These are phyloP conservation scores for Geotrichum siamense DNA, from an alignment of 1,139 yeast species.

Conservation along the genomic window DNA sequence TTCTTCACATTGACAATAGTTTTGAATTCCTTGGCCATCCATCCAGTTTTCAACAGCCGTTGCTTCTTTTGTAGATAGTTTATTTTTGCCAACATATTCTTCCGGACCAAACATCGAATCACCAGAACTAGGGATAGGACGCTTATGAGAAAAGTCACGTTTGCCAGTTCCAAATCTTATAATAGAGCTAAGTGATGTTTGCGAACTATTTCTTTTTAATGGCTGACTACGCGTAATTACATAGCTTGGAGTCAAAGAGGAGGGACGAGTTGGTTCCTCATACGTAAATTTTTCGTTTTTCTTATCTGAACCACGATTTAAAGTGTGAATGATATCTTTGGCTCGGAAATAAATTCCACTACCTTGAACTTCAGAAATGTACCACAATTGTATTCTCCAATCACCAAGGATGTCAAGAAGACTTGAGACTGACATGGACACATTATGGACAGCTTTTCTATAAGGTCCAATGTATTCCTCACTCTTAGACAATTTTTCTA, in stretches of 20 bases:
- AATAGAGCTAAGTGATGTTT: slow-evolving; percentile 13
- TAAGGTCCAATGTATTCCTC: slow-evolving; percentile 24
- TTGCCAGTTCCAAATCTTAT: slow-evolving; percentile 20
- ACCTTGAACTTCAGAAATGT: slow-evolving; percentile 31
- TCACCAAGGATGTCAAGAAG: slow-evolving; percentile 9
- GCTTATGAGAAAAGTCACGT: slow-evolving; percentile 24
- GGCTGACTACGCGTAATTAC: slow-evolving; percentile 5
- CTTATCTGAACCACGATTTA: slow-evolving; percentile 7
- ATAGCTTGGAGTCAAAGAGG: neutral
- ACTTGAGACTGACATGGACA: slow-evolving; percentile 11
- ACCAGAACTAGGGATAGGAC: slow-evolving; percentile 23
- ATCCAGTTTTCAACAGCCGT: slow-evolving; percentile 32
- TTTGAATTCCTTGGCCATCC: slow-evolving; percentile 32
- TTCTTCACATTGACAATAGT: slow-evolving; percentile 35
- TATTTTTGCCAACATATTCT: slow-evolving; percentile 29
- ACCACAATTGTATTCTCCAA: slow-evolving; percentile 31
- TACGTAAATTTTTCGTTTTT: slow-evolving; percentile 1
- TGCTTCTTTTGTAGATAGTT: slow-evolving; percentile 34
- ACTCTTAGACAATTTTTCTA: slow-evolving; percentile 21
- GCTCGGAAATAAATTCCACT: slow-evolving; percentile 30
- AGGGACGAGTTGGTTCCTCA: slow-evolving; percentile 1
- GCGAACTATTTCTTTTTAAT: slow-evolving; percentile 14
- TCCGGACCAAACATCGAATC: slow-evolving; percentile 32
- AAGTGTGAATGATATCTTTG: slow-evolving; percentile 27
- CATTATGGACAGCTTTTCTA: slow-evolving; percentile 17